Evolutionary conservation across 2,329 filamentous ascomycete genomes (phyloP).

Genomic region (Hymenoscyphus infarciens): DNA sequence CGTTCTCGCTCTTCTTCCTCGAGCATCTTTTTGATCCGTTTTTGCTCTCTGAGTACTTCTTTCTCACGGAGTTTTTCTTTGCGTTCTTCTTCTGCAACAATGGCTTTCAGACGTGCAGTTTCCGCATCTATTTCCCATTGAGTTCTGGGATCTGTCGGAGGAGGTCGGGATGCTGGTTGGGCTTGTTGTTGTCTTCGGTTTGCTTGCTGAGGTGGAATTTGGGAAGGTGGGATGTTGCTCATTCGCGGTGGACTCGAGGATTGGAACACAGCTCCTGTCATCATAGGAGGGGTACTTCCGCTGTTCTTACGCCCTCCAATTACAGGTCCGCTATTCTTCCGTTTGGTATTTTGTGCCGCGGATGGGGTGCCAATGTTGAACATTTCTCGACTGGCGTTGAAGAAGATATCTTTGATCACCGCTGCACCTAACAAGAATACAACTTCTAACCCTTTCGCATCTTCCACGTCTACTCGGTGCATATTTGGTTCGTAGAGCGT

Average conservation of each 20-base stretch:
- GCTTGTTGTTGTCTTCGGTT: conserved; percentile 16
- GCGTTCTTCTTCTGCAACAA: conserved; percentile 43
- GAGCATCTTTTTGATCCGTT: conserved; percentile 61
- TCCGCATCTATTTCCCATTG: conserved; percentile 63
- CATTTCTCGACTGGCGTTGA: conserved; percentile 63
- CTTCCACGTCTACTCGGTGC: conserved; percentile 85
- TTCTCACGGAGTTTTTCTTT: conserved; percentile 43
- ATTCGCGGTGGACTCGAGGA: conserved; percentile 12
- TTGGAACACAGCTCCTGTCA: conserved; percentile 29
- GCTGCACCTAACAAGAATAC: conserved; percentile 64
- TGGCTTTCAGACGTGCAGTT: conserved; percentile 64
- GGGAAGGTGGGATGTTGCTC: conserved; percentile 22
- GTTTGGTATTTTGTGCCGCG: conserved; percentile 24
- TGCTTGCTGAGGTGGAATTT: conserved; percentile 21
- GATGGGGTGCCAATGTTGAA: conserved; percentile 66
- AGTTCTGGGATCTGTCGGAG: conserved; percentile 32
- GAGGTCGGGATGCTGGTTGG: conserved; percentile 16
- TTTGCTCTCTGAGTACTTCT: conserved; percentile 53
- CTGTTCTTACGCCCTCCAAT: conserved; percentile 23
- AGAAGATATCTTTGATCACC: conserved; percentile 62
- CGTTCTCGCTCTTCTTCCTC: conserved; percentile 63
- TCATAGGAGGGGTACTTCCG: conserved; percentile 22
- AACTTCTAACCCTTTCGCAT: conserved; percentile 88
- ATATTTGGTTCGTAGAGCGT: conserved; percentile 94
- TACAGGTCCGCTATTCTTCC: conserved; percentile 31